These are phyloP conservation scores for Populus hybrid DNA, from an alignment of 441 rosid genomes.

Conservation along the genomic window DNA sequence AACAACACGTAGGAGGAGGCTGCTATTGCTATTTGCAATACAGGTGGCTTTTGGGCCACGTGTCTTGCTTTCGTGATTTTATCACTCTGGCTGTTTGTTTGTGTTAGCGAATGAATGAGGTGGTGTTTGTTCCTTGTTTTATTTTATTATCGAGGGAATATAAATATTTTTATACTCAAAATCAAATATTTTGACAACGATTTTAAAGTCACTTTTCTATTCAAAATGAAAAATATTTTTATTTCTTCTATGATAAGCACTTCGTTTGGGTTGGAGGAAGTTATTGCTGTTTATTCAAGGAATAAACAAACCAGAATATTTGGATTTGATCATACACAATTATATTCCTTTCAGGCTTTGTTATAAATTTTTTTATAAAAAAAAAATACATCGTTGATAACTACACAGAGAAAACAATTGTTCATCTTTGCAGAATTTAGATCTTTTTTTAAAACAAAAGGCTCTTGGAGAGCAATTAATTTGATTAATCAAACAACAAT, in stretches of 20 bases:
- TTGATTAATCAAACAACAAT: no score
- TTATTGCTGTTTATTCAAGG: background rate
- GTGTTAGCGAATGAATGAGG: background rate
- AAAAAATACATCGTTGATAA: no score
- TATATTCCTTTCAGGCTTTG: no score
- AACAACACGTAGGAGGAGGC: background rate
- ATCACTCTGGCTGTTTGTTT: background rate
- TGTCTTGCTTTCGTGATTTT: no score
- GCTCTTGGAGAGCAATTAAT: no score
- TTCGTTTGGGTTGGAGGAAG: background rate
- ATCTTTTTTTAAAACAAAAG: no score
- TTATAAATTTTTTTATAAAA: no score
- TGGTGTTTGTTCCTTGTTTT: background rate
- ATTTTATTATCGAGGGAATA: background rate
- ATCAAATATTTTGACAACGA: no score
- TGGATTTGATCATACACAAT: background rate
- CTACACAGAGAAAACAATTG: no score
- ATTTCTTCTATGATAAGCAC: background rate
- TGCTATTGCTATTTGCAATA: background rate
- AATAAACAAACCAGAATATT: background rate
- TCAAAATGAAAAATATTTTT: no score
- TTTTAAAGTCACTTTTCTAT: no score
- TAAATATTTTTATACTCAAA: background rate
- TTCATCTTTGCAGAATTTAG: no score
- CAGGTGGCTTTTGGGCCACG: background rate